Evolutionary conservation across 2,329 filamentous ascomycete genomes (phyloP).

Genomic region (Bisporella sp.): DNA sequence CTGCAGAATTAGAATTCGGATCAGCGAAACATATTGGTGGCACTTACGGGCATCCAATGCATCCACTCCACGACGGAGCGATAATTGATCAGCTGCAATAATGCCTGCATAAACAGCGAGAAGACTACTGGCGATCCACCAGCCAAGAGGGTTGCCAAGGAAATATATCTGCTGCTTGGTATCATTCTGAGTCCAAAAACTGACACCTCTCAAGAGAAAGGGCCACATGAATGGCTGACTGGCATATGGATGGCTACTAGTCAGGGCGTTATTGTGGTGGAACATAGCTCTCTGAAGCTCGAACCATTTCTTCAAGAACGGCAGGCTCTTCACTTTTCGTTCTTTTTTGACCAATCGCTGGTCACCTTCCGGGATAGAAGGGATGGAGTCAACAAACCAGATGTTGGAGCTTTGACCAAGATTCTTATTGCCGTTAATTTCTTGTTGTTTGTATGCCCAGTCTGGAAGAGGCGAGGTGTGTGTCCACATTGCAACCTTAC

Average conservation of each 20-base stretch:
- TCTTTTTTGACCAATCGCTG: constrained; percentile 70
- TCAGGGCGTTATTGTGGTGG: constrained; percentile 97
- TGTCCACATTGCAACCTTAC: constrained; percentile 99
- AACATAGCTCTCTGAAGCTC: constrained; percentile 98
- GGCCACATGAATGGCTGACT: constrained; percentile 97
- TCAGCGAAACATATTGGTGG: background rate
- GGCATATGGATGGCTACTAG: constrained; percentile 92
- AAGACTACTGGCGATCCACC: constrained; percentile 92
- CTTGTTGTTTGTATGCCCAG: constrained; percentile 94
- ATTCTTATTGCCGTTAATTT: constrained; percentile 99
- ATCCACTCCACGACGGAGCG: constrained; percentile 85
- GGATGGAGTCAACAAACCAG: constrained; percentile 88
- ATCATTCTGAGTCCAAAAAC: constrained; percentile 97
- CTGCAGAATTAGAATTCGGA: constrained; percentile 38
- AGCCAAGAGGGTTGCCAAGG: constrained; percentile 90
- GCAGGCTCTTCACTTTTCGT: constrained; percentile 72
- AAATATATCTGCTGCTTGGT: constrained; percentile 98
- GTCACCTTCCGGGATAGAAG: constrained; percentile 62
- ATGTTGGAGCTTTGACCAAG: constrained; percentile 82
- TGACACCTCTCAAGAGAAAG: constrained; percentile 92
- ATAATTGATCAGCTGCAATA: constrained; percentile 86
- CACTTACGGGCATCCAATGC: constrained; percentile 86
- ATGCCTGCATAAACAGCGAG: constrained; percentile 92
- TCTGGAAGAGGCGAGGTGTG: constrained; percentile 92
- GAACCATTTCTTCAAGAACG: constrained; percentile 91